Evolutionary conservation across 139 green algal genomes (phyloP).

Genomic region (Chlorella sp.): DNA sequence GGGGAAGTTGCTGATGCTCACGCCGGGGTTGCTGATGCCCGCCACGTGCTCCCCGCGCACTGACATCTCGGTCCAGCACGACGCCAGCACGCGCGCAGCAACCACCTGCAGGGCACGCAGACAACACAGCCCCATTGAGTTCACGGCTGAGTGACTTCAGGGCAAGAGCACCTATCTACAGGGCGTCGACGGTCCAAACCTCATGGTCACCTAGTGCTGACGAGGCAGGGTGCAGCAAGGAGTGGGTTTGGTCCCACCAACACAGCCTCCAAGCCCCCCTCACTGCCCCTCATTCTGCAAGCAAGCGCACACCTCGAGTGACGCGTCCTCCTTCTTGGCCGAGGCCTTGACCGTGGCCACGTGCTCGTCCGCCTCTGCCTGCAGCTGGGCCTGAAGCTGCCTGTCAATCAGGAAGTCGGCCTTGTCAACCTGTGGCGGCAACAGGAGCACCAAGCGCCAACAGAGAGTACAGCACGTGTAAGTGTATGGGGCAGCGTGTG

Average conservation of each 20-base stretch:
- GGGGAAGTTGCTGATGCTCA: conserved; percentile 28
- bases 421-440: not conserved
- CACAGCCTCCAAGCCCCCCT: too few relatives aligned
- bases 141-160: too few relatives aligned
- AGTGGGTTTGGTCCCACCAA: too few relatives aligned
- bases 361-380: conserved; percentile 13
- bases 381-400: conserved; percentile 24
- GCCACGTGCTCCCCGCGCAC: conserved; percentile 14
- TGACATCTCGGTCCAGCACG: conserved; percentile 23
- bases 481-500: too few relatives aligned
- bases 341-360: conserved; percentile 14
- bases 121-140: not conserved
- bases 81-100: conserved; percentile 10
- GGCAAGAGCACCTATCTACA: too few relatives aligned
- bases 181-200: too few relatives aligned
- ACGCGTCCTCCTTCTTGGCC: conserved; percentile 3
- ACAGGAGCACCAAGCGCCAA: too few relatives aligned
- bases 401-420: conserved; percentile 33
- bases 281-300: too few relatives aligned
- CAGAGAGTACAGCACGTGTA: too few relatives aligned
- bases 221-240: too few relatives aligned
- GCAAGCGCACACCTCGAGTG: too few relatives aligned
- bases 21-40: not conserved
- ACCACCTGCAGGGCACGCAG: conserved; percentile 11
- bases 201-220: too few relatives aligned